Conservation (phyloP, 2,329 filamentous ascomycete genomes). For the Metarhizium humberi region DNA sequence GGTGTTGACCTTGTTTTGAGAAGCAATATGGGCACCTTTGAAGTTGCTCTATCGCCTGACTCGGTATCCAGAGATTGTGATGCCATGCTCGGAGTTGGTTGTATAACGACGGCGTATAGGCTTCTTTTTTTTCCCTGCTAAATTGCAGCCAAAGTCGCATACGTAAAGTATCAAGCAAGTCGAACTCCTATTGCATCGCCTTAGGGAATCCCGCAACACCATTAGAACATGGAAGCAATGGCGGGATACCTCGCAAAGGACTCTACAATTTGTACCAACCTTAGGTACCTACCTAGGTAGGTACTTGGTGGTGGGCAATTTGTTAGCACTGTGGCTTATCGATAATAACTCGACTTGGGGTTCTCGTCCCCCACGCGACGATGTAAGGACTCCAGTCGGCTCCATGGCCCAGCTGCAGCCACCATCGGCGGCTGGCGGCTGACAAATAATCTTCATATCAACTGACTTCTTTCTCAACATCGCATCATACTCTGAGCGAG, state of each 20-base stretch:
- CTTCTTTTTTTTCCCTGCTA: not conserved
- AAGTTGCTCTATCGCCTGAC: not conserved
- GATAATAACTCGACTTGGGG: not conserved
- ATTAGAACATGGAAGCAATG: not conserved
- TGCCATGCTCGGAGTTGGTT: not conserved
- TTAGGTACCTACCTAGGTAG: too few species aligned
- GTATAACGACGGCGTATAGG: not conserved
- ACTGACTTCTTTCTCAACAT: not conserved
- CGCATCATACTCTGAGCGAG: not conserved
- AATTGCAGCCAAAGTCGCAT: not conserved
- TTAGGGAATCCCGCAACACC: too few species aligned
- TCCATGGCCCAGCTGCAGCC: too few species aligned
- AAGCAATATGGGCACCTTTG: slow-evolving; percentile 47
- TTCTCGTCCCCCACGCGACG: not conserved
- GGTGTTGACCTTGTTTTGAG: slow-evolving; percentile 71
- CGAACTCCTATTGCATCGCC: not conserved
- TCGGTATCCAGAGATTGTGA: not conserved
- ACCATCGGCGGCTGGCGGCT: not conserved
- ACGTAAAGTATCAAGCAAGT: not conserved
- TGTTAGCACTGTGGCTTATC: not conserved
- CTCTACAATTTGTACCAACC: too few species aligned
- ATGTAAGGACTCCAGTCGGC: too few species aligned
- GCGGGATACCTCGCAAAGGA: not conserved
- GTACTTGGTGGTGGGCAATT: not conserved
- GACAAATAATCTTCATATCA: not conserved